Evolutionary conservation across 768 basidiomycete species (phyloP), one percentile per base, ranked within the genome.

Genomic region (Boletellus sp.): DNA sequence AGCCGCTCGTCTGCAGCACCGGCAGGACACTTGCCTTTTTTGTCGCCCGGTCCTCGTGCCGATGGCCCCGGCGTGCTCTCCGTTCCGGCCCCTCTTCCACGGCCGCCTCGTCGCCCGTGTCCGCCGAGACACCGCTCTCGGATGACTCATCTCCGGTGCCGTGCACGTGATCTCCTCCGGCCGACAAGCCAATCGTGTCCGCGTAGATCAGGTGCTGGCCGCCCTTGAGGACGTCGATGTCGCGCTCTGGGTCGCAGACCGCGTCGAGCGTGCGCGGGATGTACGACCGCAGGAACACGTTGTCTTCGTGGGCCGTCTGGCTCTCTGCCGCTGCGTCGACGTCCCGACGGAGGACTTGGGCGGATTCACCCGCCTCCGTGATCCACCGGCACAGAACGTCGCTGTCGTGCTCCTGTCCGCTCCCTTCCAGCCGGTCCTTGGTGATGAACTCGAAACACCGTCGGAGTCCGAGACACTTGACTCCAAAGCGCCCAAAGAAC

Each of bases 211-310:
- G 76, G 24, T 76, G 78, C 43, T 87, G 82, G 7, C 93, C 93
- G 3, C 80, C 71, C 16, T 75, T 76, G 37, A 94, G 72, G 17
- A 79, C 78, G 32, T 84, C 90, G 11, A 92, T 85, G 62, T 97
- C 95, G 24, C 94, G 78, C 65, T 99, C 96, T 1, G 94, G 92
- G 66, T 98, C 93, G 64, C 86, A 90, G 8, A 99, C 86, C 62
- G 98, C 93, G 55, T 91, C 90, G 42, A 99, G 72, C 20, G 83
- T 85, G 31, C 94, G 84, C 13, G 96, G 96, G 57, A 98, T 99
- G 71, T 91, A 97, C 1, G 93, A 90, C 23, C 78, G 78, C 65
- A 92, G 70, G 74, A 99, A 99, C 12, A 98, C 83, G 8, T 81
- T 80, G 62, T 98, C 94, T 66, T 96, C 94, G 42, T 87, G 84